Percentiles rank a stretch among this genome's conserved stretches.
Evolutionary conservation across 129 eudicot species (phyloP).

Genomic region (sunflower (Helianthus annuus)): DNA sequence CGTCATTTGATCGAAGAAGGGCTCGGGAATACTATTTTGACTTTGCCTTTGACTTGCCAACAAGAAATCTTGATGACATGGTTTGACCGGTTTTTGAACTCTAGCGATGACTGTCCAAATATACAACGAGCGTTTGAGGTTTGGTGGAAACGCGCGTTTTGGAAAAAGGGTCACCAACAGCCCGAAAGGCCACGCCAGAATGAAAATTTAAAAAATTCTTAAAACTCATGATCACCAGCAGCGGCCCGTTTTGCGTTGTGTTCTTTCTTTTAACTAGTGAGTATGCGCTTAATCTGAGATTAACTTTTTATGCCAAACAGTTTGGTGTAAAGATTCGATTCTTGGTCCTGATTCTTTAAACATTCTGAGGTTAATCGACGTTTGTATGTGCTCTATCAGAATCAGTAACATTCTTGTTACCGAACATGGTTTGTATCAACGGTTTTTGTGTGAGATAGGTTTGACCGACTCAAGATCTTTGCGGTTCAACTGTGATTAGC

Average conservation of each 20-base stretch:
- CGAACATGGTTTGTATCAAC: neutral
- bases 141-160: constrained; percentile 97
- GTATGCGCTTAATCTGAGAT: constrained; percentile 17
- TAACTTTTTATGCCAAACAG: constrained; percentile 24
- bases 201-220: constrained; percentile 44
- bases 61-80: constrained; percentile 81
- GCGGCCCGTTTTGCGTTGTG: constrained; percentile 8
- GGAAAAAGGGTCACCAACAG: constrained; percentile 41
- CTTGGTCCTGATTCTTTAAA: constrained; percentile 19
- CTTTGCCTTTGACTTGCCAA: constrained; percentile 84
- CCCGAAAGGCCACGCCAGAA: constrained; percentile 45
- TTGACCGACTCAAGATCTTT: neutral
- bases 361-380: constrained; percentile 10
- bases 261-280: constrained; percentile 20
- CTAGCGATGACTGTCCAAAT: constrained; percentile 92
- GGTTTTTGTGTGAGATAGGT: constrained; percentile 15
- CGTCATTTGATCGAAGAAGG: constrained; percentile 94
- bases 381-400: constrained; percentile 1
- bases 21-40: constrained; percentile 70
- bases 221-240: constrained; percentile 19
- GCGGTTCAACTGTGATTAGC: neutral
- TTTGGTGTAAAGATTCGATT: constrained; percentile 31
- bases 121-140: constrained; percentile 87
- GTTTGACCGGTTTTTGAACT: constrained; percentile 82
- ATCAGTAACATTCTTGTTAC: neutral